phyloP scores from a whole-genome alignment of 2,329 filamentous ascomycete genomes.

The Dactylellina cionopaga region DNA sequence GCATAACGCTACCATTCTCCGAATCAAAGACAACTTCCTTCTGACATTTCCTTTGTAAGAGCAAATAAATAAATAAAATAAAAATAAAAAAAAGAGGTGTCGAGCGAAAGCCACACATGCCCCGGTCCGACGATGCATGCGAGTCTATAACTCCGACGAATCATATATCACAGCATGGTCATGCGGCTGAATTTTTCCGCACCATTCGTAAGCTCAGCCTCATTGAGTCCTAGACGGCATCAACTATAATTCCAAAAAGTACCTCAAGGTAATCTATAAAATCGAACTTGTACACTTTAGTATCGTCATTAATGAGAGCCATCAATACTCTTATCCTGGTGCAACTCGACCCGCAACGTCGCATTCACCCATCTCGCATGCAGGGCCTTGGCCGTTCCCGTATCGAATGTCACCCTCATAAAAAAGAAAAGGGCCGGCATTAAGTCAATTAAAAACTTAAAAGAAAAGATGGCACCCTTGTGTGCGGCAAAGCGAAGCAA shows the following conservation, averaged over 20 bases:
- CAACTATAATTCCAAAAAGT: too few relatives aligned
- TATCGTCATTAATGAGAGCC: too few relatives aligned
- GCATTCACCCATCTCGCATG: neutral
- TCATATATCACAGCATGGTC: neutral
- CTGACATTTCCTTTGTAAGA: too few relatives aligned
- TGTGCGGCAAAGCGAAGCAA: constrained; percentile 37
- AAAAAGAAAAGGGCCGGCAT: neutral
- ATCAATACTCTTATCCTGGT: too few relatives aligned
- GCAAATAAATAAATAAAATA: too few relatives aligned
- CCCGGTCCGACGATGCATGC: neutral
- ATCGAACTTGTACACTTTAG: too few relatives aligned
- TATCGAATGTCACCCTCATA: constrained; percentile 27
- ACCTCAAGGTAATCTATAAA: too few relatives aligned
- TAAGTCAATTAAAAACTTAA: neutral
- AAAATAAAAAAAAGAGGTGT: neutral
- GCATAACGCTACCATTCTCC: neutral
- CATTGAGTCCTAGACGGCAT: too few relatives aligned
- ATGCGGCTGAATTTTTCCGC: constrained; percentile 26
- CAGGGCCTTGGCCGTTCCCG: neutral
- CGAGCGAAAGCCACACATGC: neutral
- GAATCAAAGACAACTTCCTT: neutral
- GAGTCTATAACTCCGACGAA: neutral
- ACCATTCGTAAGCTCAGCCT: too few relatives aligned
- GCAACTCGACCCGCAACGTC: neutral
- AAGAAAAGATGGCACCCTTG: constrained; percentile 15